A percentile compares a stretch with the other conserved stretches of the same genome.
phyloP scores from a whole-genome alignment of 2,329 filamentous ascomycete species.

The Diaporthe nobilis region DNA sequence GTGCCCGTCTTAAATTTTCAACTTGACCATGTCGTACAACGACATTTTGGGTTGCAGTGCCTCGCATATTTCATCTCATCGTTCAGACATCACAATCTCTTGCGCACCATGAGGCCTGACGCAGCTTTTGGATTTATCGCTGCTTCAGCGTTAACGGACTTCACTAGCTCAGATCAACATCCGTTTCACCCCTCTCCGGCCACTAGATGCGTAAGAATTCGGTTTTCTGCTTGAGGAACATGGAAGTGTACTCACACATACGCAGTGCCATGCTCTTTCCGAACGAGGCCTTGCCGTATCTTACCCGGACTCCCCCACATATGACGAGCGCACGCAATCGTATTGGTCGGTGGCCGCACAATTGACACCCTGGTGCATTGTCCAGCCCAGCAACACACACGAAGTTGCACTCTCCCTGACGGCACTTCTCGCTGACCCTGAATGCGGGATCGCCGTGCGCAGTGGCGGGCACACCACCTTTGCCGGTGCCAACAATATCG shows the following conservation, averaged over 20 bases:
- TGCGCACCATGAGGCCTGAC: not conserved
- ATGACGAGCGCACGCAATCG: not conserved
- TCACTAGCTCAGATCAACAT: not conserved
- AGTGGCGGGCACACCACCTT: slow-evolving; percentile 22
- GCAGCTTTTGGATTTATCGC: not conserved
- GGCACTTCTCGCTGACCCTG: not conserved
- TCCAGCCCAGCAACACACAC: slow-evolving; percentile 4
- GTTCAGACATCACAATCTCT: too few species aligned
- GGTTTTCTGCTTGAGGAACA: rapidly evolving
- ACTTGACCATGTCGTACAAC: too few species aligned
- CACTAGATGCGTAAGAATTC: not conserved
- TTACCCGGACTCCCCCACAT: not conserved
- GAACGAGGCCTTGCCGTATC: not conserved
- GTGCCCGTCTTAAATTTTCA: too few species aligned
- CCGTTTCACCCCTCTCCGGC: not conserved
- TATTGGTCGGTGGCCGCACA: slow-evolving; percentile 8
- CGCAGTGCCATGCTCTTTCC: not conserved
- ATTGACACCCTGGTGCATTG: slow-evolving; percentile 12
- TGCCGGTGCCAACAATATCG: slow-evolving; percentile 17
- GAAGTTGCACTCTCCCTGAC: not conserved
- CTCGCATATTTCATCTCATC: too few species aligned
- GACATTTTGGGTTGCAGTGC: too few species aligned
- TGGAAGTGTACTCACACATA: rapidly evolving
- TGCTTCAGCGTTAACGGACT: not conserved
- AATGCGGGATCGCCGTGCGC: slow-evolving; percentile 10